Percentiles rank a stretch among this genome's conserved stretches.
These are phyloP conservation scores for Talaromyces adpressus DNA, from an alignment of 495 filamentous ascomycete species.

Conservation along the genomic window DNA sequence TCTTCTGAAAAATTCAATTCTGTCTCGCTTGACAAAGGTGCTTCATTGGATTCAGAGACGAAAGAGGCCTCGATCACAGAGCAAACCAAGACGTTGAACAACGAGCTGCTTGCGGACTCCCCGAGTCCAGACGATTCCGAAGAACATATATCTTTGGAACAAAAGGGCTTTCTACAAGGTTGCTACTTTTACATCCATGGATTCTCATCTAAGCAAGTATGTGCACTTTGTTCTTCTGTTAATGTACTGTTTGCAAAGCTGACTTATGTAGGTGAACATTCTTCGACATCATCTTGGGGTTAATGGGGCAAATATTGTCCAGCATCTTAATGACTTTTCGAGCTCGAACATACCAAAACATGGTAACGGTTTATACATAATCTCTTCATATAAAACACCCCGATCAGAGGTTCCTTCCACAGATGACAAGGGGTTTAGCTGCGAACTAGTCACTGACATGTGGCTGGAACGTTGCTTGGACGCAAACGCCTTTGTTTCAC, in stretches of 20 bases:
- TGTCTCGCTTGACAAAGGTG: not conserved
- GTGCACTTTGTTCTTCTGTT: not conserved
- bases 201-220: constrained; percentile 51
- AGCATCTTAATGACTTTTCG: constrained; percentile 32
- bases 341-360: constrained; percentile 31
- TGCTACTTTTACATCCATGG: constrained; percentile 58
- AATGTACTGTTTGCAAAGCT: not conserved
- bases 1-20: constrained; percentile 11
- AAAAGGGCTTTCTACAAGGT: constrained; percentile 29
- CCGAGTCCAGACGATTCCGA: not conserved
- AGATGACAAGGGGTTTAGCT: constrained; percentile 35
- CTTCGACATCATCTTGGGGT: constrained; percentile 45
- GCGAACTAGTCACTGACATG: constrained; percentile 71
- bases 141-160: constrained; percentile 9
- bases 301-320: constrained; percentile 45
- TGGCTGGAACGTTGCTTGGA: constrained; percentile 88
- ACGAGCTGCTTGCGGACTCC: not conserved
- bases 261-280: constrained; percentile 26
- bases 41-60: not conserved
- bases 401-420: constrained; percentile 28
- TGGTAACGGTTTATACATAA: constrained; percentile 39
- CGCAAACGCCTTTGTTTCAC: constrained; percentile 60
- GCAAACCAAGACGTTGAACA: not conserved
- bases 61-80: not conserved
- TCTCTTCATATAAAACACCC: constrained; percentile 47